Evolutionary conservation across 164 flowering plant genomes (phyloP).

Genomic region (Litsea cubeba): DNA sequence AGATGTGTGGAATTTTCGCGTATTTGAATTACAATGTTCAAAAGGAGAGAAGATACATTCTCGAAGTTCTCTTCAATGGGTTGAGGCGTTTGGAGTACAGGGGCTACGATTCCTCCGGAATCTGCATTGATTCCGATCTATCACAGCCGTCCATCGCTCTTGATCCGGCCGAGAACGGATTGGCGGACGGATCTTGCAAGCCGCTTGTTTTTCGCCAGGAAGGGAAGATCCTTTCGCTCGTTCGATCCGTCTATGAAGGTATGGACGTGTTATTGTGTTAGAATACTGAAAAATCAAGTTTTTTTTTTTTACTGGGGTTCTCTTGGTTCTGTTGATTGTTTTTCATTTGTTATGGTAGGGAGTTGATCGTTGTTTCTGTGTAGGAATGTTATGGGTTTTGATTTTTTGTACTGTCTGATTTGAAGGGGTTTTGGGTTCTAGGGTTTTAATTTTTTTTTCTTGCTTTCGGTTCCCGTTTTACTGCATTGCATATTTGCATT

Average conservation of each 20-base stretch:
- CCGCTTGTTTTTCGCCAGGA: conserved; percentile 86
- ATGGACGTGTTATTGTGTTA: background rate
- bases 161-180: background rate
- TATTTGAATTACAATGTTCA: conserved; percentile 75
- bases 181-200: conserved; percentile 9
- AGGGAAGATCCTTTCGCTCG: conserved; percentile 93
- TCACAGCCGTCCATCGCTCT: background rate
- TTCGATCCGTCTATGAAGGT: conserved; percentile 83
- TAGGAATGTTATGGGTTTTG: background rate
- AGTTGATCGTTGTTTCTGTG: background rate
- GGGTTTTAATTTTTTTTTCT: background rate
- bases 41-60: conserved; percentile 69
- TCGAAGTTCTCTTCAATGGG: conserved; percentile 87
- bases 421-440: background rate
- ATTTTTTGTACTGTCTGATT: no score
- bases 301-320: background rate
- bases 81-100: conserved; percentile 87
- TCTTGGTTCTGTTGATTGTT: no score
- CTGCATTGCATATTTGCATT: background rate
- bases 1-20: conserved; percentile 97
- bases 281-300: background rate
- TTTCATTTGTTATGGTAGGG: background rate
- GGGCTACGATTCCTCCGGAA: conserved; percentile 96
- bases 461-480: background rate
- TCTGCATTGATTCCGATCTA: conserved; percentile 56